Conservation (phyloP, 140 eudicot species). For the Flaveria floridana region DNA sequence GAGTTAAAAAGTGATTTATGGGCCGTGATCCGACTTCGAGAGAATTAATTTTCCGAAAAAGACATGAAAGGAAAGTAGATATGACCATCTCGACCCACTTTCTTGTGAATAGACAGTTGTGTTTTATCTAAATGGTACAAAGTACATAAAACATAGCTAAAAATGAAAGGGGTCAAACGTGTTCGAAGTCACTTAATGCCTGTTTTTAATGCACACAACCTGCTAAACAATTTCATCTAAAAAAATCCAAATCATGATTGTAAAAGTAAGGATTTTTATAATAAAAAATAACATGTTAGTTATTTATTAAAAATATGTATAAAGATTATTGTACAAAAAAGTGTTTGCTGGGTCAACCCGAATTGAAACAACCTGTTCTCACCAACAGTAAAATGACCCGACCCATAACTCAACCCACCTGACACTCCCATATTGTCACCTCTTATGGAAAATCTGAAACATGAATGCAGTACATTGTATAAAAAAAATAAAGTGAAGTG, state of each 20-base stretch:
- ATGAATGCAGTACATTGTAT: neutral
- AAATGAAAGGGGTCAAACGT: neutral
- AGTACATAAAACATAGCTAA: neutral
- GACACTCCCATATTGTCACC: neutral
- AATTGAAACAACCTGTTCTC: neutral
- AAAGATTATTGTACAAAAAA: neutral
- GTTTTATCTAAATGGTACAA: neutral
- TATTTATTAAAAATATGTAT: neutral
- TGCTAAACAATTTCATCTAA: neutral
- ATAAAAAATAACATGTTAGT: neutral
- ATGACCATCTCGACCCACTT: neutral
- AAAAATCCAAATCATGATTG: neutral
- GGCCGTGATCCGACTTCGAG: neutral
- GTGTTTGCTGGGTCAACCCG: neutral
- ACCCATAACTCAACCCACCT: constrained; percentile 10
- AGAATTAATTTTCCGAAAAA: neutral
- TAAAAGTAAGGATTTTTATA: neutral
- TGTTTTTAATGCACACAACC: neutral
- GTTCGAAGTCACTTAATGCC: neutral
- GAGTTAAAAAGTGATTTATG: neutral
- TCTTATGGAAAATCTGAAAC: constrained; percentile 2
- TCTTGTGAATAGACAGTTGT: neutral
- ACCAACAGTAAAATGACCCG: neutral
- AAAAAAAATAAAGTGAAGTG: neutral
- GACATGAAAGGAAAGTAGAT: neutral